Base-by-base conservation (phyloP, 768 basidiomycete genomes). In the Inosperma sp. region DNA sequence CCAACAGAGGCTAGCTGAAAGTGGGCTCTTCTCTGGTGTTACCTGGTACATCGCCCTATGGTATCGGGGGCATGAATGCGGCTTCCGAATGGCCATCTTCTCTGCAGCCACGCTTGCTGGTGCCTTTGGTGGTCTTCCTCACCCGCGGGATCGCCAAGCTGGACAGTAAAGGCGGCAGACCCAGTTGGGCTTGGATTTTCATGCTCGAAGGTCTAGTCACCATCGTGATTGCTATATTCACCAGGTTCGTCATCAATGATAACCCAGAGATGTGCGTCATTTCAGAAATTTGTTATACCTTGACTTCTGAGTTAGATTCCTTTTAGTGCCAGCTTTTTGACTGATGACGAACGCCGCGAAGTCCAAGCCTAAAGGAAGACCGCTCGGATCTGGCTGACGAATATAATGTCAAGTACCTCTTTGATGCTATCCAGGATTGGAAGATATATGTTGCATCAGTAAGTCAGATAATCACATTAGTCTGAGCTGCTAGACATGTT, bases 1-100 rank as follows among this genome's bases (percentile, higher is more conserved):
- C 71, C 98, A 35, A 70, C 75, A 16, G 85, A 88, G 59, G 78
- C 98, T 48, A 82, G 76, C 82, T 0, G 86, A 88, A 64, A 81
- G 83, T 3, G 84, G 86, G 2, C 60, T 86, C 7, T 87, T 83
- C 62, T 84, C 86, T 8, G 84, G 85, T 19, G 82, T 87, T 7
- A 70, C n/a, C n/a, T n/a, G n/a, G n/a, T n/a, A n/a, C n/a, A n/a
- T n/a, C n/a, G n/a, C n/a, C n/a, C n/a, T n/a, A n/a, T n/a, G n/a
- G n/a, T n/a, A n/a, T n/a, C n/a, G n/a, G n/a, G n/a, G n/a, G n/a
- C n/a, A n/a, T n/a, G n/a, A n/a, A n/a, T n/a, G n/a, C n/a, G n/a
- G n/a, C n/a, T n/a, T n/a, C n/a, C n/a, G n/a, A n/a, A n/a, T 84
- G 27, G 81, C 76, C 2, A 58, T 86, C 70, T 82, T 81, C 56